phyloP scores from a whole-genome alignment of 2,329 filamentous ascomycete species.

The Daldinia sp. region DNA sequence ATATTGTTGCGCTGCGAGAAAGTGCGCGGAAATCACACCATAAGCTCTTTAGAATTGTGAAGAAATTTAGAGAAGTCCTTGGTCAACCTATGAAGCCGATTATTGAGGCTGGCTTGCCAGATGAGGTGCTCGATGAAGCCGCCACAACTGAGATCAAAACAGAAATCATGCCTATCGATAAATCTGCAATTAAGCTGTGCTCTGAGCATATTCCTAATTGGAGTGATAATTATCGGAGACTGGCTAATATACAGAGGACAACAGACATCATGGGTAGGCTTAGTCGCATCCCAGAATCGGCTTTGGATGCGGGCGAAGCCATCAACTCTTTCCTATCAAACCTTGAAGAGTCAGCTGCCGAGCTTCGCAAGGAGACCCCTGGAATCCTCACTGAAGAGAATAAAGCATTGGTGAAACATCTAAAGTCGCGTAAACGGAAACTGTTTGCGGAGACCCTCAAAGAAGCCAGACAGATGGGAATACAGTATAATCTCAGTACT shows the following conservation, averaged over 20 bases:
- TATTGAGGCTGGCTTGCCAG: constrained; percentile 66
- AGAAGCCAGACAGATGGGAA: constrained; percentile 85
- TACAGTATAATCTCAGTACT: constrained; percentile 81
- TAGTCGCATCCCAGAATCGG: constrained; percentile 59
- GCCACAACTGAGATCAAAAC: constrained; percentile 14
- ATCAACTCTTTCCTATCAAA: constrained; percentile 74
- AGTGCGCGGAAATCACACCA: constrained; percentile 90
- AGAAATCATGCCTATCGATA: constrained; percentile 48
- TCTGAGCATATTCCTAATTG: constrained; percentile 50
- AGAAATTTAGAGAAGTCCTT: constrained; percentile 85
- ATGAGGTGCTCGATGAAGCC: constrained; percentile 48
- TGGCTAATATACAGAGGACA: constrained; percentile 75
- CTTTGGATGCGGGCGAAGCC: constrained; percentile 64
- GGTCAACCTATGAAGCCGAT: constrained; percentile 77
- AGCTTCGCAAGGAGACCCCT: constrained; percentile 86
- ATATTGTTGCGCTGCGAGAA: constrained; percentile 86
- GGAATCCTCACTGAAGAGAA: constrained; percentile 84
- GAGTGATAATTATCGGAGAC: constrained; percentile 64
- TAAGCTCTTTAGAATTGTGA: constrained; percentile 89
- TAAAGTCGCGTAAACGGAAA: constrained; percentile 89
- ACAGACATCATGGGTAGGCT: constrained; percentile 77
- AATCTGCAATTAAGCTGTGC: constrained; percentile 47
- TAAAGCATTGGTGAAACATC: constrained; percentile 81
- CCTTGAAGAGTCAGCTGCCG: constrained; percentile 71
- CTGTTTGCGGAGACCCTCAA: constrained; percentile 90